Base-by-base conservation (phyloP, 495 filamentous ascomycete species). In the Penicillium steckii region DNA sequence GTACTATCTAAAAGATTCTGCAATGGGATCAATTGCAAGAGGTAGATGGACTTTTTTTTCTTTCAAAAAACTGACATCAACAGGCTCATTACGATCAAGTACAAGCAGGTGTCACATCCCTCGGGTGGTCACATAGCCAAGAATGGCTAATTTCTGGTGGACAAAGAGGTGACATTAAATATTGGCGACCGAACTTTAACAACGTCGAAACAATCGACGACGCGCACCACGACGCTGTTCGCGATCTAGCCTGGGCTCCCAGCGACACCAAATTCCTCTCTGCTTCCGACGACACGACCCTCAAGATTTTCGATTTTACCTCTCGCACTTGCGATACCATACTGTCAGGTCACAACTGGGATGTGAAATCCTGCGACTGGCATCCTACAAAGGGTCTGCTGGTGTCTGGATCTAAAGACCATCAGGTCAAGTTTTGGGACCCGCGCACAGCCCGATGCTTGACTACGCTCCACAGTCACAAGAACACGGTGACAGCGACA, bases 111-210 rank as follows among this genome's bases (percentile, higher is more conserved):
- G 93, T 98, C 55, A 87, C 94, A 48, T 89, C 89, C 18, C 76
- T 93, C 43, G 80, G 79, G 41, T 98, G 95, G 75, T 93, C 93
- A 6, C 91, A 97, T 72, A 93, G 85, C 59, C 89, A 95, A 62
- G 94, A 97, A 66, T 97, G 92, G 92, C 80, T 98, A 3, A 80
- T 98, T 18, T 98, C 94, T 10, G 92, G 91, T 33, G 94, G 96
- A 69, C 91, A 97, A 61, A 89, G 91, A 60, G 94, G 94, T 30
- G 80, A 93, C 56, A 85, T 98, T 67, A 98, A 97, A 71, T 97
- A 97, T 73, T 98, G 93, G 93, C 91, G 96, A 63, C 90, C 94
- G 2, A 98, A 97, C 69, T 97, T 98, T 77, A 97, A 98, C 78
- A 97, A 97, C 62, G 90, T 97, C 52, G 90, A 97, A 67, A 88